These are phyloP conservation scores for Hirsutella rhossiliensis DNA, from an alignment of 2,329 filamentous ascomycete genomes.

Conservation along the genomic window DNA sequence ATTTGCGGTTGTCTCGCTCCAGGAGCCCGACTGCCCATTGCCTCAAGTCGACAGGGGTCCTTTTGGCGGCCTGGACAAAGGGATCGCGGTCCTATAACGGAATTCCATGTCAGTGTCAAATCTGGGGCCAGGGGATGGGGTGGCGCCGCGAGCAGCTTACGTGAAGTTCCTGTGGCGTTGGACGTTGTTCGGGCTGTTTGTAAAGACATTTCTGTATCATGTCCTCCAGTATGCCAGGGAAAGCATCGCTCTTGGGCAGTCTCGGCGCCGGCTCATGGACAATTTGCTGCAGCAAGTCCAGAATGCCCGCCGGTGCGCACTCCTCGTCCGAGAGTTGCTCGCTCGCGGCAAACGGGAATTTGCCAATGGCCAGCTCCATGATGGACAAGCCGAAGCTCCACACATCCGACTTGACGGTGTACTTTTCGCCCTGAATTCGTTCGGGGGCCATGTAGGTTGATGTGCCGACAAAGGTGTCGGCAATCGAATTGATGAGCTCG, in stretches of 20 bases:
- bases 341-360: slow-evolving; percentile 82
- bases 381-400: slow-evolving; percentile 95
- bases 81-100: slow-evolving; percentile 66
- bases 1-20: slow-evolving; percentile 91
- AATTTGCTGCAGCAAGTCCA: slow-evolving; percentile 93
- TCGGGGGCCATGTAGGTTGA: slow-evolving; percentile 99
- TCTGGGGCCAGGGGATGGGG: too few species aligned
- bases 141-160: slow-evolving; percentile 27
- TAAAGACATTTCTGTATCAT: slow-evolving; percentile 94
- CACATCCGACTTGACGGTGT: slow-evolving; percentile 96
- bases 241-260: slow-evolving; percentile 93
- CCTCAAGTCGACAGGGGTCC: slow-evolving; percentile 85
- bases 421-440: slow-evolving; percentile 91
- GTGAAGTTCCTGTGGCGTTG: slow-evolving; percentile 86
- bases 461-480: slow-evolving; percentile 95
- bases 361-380: slow-evolving; percentile 95
- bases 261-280: slow-evolving; percentile 91
- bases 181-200: slow-evolving; percentile 79
- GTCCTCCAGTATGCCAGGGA: slow-evolving; percentile 87
- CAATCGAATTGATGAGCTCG: slow-evolving; percentile 94
- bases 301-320: slow-evolving; percentile 80
- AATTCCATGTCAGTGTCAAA: slow-evolving; percentile 2
- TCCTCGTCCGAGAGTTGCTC: slow-evolving; percentile 61
- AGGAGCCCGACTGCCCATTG: slow-evolving; percentile 92
- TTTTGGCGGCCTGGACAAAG: slow-evolving; percentile 91